phyloP scores from a whole-genome alignment of 495 filamentous ascomycete species.

The Wilcoxina mikolae region DNA sequence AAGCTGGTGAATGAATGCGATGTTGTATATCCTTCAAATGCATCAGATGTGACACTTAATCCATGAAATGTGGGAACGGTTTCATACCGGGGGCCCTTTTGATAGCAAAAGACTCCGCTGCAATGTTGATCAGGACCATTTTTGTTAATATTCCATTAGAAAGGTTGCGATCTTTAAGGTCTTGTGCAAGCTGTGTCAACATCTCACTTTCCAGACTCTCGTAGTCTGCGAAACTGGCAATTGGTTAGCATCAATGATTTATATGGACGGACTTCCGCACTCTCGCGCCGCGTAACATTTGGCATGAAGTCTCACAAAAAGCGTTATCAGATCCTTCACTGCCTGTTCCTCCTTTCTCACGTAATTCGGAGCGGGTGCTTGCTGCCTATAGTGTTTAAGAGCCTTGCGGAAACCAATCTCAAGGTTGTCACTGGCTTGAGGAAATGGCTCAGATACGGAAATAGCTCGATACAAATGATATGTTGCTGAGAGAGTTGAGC shows the following conservation, averaged over 20 bases:
- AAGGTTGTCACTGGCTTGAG: slow-evolving; percentile 56
- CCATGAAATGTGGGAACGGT: too few species aligned
- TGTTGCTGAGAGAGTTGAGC: slow-evolving; percentile 62
- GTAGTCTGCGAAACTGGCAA: slow-evolving; percentile 48
- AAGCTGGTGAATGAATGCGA: slow-evolving; percentile 36
- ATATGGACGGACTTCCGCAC: slow-evolving; percentile 18
- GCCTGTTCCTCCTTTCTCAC: slow-evolving; percentile 32
- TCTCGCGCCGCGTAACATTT: slow-evolving; percentile 58
- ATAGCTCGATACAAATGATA: slow-evolving; percentile 82
- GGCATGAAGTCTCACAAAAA: slow-evolving; percentile 73
- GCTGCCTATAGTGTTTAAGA: slow-evolving; percentile 43
- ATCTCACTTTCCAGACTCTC: slow-evolving; percentile 80
- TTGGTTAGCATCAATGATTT: neutral
- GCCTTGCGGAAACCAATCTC: slow-evolving; percentile 68
- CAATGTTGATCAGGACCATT: slow-evolving; percentile 71
- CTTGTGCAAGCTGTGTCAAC: slow-evolving; percentile 54
- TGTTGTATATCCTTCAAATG: slow-evolving; percentile 29
- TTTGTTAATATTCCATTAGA: slow-evolving; percentile 55
- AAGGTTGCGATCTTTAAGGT: slow-evolving; percentile 50
- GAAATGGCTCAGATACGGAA: slow-evolving; percentile 55
- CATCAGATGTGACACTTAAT: too few species aligned
- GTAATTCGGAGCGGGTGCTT: slow-evolving; percentile 39
- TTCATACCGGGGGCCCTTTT: slow-evolving; percentile 16
- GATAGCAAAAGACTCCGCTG: slow-evolving; percentile 56
- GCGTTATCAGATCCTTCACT: slow-evolving; percentile 42